Percentiles rank a stretch among this genome's conserved stretches.
These are phyloP conservation scores for Metschnikowia colocasiae DNA, from an alignment of 805 yeast species.

Conservation along the genomic window DNA sequence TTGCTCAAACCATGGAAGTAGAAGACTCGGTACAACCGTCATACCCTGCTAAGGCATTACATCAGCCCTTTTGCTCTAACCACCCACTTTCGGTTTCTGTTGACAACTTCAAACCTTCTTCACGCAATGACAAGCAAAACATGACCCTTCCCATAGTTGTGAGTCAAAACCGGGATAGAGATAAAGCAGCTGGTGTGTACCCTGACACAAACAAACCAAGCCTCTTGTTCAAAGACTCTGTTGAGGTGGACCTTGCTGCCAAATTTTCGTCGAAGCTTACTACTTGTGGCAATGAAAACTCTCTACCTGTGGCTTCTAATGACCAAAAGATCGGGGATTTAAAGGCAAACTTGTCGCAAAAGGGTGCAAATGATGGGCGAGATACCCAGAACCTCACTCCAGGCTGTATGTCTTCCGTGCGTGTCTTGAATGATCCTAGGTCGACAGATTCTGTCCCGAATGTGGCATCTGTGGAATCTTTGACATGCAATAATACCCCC, in stretches of 20 bases:
- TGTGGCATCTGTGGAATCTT: neutral
- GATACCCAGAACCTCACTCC: neutral
- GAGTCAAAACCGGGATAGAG: conserved; percentile 1
- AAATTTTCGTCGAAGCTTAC: neutral
- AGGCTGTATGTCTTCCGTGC: neutral
- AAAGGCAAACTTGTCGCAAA: neutral
- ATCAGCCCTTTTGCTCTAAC: neutral
- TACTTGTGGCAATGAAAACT: neutral
- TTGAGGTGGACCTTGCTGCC: neutral
- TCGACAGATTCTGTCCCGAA: neutral
- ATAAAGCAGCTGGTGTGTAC: neutral
- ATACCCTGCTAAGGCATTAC: neutral
- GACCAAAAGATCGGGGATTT: neutral
- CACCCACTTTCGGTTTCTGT: neutral
- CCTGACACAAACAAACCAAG: neutral
- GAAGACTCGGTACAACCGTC: neutral
- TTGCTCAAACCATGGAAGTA: neutral
- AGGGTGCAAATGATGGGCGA: neutral
- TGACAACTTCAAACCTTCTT: neutral
- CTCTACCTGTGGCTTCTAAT: neutral
- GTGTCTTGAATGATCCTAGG: neutral
- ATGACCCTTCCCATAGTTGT: conserved; percentile 2
- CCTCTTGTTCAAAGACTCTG: neutral
- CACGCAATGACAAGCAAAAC: neutral
- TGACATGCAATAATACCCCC: conserved; percentile 3